phyloP scores from a whole-genome alignment of 192 early-diverging fungal genomes.

The Linnemannia zychae region DNA sequence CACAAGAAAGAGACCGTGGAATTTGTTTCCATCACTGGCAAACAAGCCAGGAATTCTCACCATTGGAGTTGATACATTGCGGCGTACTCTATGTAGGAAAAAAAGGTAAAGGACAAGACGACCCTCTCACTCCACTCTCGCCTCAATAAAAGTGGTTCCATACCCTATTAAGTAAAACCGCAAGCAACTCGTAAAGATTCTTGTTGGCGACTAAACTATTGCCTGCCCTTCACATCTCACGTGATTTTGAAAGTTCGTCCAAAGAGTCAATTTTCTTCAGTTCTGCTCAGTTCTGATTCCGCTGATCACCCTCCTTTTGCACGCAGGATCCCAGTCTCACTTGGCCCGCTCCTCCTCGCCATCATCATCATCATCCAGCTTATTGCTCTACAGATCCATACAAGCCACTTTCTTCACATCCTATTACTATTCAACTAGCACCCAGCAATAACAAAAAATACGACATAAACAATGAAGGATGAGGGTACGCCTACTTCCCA shows the following conservation, averaged over 20 bases:
- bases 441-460: not conserved
- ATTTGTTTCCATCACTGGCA: too few relatives aligned
- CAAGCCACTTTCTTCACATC: not conserved
- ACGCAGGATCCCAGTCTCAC: too few relatives aligned
- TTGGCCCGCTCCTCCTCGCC: not conserved
- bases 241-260: not conserved
- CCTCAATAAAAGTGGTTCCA: too few relatives aligned
- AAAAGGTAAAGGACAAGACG: too few relatives aligned
- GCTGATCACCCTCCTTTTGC: not conserved
- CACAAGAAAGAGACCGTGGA: too few relatives aligned
- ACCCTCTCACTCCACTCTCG: too few relatives aligned
- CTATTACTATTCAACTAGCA: not conserved
- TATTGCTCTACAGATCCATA: not conserved
- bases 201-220: too few relatives aligned
- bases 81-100: too few relatives aligned
- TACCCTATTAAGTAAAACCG: too few relatives aligned
- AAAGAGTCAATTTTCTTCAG: not conserved
- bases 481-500: constrained; percentile 11
- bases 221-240: not conserved
- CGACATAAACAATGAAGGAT: constrained; percentile 24
- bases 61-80: too few relatives aligned
- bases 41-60: too few relatives aligned
- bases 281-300: not conserved
- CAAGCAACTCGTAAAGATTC: too few relatives aligned
- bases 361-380: not conserved